Conservation (phyloP, 192 early-diverging fungal species). For the Phlyctochytrium planicorne region DNA sequence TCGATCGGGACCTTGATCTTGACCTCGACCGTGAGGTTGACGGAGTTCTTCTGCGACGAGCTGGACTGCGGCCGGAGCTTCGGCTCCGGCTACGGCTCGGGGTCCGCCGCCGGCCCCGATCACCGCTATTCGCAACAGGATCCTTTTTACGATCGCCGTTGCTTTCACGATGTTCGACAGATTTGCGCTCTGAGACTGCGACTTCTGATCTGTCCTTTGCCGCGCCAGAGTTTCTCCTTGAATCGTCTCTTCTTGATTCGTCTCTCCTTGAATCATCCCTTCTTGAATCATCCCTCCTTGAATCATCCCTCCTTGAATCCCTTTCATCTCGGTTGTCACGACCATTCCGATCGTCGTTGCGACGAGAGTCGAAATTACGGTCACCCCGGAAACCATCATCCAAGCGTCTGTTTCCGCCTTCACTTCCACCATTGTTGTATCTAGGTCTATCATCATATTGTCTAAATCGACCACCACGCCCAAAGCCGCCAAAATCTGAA, state of each 20-base stretch:
- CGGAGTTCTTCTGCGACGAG: constrained; percentile 1
- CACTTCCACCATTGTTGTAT: neutral
- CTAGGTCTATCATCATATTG: neutral
- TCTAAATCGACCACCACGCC: neutral
- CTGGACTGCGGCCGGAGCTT: neutral
- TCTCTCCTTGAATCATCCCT: neutral
- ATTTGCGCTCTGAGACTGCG: neutral
- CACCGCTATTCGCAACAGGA: neutral
- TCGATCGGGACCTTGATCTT: neutral
- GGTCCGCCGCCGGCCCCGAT: neutral
- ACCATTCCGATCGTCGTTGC: neutral
- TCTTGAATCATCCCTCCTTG: neutral
- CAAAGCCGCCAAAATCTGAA: neutral
- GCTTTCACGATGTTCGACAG: neutral
- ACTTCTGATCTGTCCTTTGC: neutral
- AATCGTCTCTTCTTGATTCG: no score
- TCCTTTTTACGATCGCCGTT: neutral
- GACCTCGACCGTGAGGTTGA: neutral
- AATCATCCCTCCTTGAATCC: neutral
- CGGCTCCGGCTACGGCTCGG: neutral
- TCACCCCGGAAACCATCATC: neutral
- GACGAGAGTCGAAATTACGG: neutral
- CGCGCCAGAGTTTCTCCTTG: no score
- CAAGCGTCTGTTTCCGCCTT: neutral
- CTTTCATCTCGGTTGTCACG: neutral